Base-by-base conservation (phyloP, 208 protist genomes). In the Trypanosoma brucei region DNA sequence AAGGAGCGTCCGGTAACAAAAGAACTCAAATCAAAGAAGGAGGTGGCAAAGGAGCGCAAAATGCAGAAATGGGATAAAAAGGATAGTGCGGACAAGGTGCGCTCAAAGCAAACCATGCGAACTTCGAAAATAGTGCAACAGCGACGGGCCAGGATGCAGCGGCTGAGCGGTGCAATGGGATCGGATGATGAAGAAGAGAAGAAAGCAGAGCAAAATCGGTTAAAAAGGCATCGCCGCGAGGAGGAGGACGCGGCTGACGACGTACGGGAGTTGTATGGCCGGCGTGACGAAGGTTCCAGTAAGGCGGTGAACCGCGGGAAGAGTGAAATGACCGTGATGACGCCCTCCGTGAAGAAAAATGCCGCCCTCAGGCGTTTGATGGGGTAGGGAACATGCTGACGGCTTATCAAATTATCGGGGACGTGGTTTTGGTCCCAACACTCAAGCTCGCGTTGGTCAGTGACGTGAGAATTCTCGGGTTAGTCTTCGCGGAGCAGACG, bases 41-140 rank as follows among this genome's bases (percentile, higher is more conserved):
- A 95, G 72, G 38, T 64, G 59, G 54, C 65, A 55, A 78, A 78
- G 59, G 85, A 95, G 75, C 64, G 71, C 34, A 95, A 95, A 72
- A 91, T 86, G 89, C 74, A 72, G 46, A 80, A 79, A 76, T 95
- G 89, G 89, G 89, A 95, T 62, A 91, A 92, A 80, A 95, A 95
- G 72, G 86, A 90, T 64, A 91, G 67, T 58, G 54, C 80, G 7
- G 89, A 95, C 51, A 95, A 95, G 81, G 83, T 95, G 58, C 82
- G 84, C 45, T 91, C 81, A 64, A 92, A 91, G 70, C 89, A 95
- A 67, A 85, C 76, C 6, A 86, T 93, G 78, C 83, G 89, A 13
- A 74, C 78, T 22, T 91, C 84, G 1, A 79, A 77, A 30, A 83
- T 90, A 40, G 82, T 69, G 39, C 83, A 81, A 74, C 72, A 76